A percentile compares a stretch with the other conserved stretches of the same genome.
phyloP scores from a whole-genome alignment of 1,139 yeast species.

The Blastobotrys serpentis region DNA sequence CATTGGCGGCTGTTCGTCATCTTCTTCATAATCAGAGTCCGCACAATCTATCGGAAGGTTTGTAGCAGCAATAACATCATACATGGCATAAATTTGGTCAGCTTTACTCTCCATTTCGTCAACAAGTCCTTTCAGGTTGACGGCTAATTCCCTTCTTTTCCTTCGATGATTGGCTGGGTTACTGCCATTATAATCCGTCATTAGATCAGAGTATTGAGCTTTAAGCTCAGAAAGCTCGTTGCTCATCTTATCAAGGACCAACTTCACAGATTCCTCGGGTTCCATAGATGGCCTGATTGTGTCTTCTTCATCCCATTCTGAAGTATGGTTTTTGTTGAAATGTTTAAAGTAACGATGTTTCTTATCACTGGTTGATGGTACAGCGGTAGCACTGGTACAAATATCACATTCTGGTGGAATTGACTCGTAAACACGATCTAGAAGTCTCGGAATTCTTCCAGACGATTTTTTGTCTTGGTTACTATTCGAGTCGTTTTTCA shows the following conservation, averaged over 20 bases:
- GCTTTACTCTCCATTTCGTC: slow-evolving; percentile 36
- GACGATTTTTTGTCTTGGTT: not conserved
- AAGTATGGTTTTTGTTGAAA: not conserved
- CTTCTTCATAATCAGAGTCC: slow-evolving; percentile 10
- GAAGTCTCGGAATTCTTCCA: slow-evolving; percentile 12
- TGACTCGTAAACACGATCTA: slow-evolving; percentile 16
- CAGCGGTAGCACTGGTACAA: slow-evolving; percentile 8
- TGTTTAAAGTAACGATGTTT: not conserved
- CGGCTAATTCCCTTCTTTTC: slow-evolving; percentile 31
- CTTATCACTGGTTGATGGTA: not conserved
- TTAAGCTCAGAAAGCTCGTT: slow-evolving; percentile 31
- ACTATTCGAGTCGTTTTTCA: not conserved
- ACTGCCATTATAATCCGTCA: slow-evolving; percentile 29
- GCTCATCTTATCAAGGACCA: slow-evolving; percentile 30
- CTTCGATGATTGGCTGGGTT: slow-evolving; percentile 33
- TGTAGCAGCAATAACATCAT: slow-evolving; percentile 32
- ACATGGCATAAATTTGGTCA: slow-evolving; percentile 37
- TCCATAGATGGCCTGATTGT: slow-evolving; percentile 36
- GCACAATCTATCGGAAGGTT: slow-evolving; percentile 19
- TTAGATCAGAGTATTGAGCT: slow-evolving; percentile 25
- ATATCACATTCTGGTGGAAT: slow-evolving; percentile 16
- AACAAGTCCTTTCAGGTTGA: slow-evolving; percentile 26
- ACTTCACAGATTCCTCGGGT: slow-evolving; percentile 32
- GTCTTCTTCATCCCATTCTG: slow-evolving; percentile 29
- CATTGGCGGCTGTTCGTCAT: slow-evolving; percentile 3